Base-by-base conservation (phyloP, 805 yeast genomes). In the Kodamaea jinghongensis region DNA sequence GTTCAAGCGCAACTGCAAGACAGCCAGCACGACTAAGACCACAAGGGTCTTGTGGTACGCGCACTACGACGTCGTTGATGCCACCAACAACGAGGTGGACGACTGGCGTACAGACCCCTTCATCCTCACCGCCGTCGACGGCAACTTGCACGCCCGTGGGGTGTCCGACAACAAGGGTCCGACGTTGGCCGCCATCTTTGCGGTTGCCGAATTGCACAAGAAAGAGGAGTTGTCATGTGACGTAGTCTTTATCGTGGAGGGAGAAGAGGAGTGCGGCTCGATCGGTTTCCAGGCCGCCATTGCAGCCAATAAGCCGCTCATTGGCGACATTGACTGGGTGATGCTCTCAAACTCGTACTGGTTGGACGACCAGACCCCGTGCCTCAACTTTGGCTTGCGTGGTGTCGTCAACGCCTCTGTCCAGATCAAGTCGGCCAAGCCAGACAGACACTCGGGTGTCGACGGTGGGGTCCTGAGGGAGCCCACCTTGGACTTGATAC, bases 91-190 rank as follows among this genome's bases (percentile, higher is more conserved):
- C 15, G 54, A 48, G n/a, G 71, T 69, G 4, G 70, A 70, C 22
- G 49, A 41, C 28, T 91, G 98, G 97, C 58, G 68, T 6, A 76
- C 93, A 0, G 81, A 83, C 46, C 98, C 98, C 0, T 93, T 84
- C 56, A 62, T 65, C 15, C 59, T 93, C 56, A 75, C 84, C 0
- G 84, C 95, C 3, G 73, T 75, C 43, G 83, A 91, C 56, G 98
- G 98, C 0, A 88, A 83, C 51, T 55, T 91, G 43, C 85, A 86
- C 52, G 98, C 91, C 1, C 75, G 99, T 56, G 99, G 99, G 42
- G 93, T 84, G 0, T 80, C 93, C 33, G 99, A 91, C 56, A 93
- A 91, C 60, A 91, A 91, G 58, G 99, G 99, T 0, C 99, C 99
- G 0, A 66, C 85, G 6, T 63, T 89, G 9, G 95, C 96, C 2